These are phyloP conservation scores for Claviceps citrina DNA, from an alignment of 2,329 filamentous ascomycete species.

Conservation along the genomic window DNA sequence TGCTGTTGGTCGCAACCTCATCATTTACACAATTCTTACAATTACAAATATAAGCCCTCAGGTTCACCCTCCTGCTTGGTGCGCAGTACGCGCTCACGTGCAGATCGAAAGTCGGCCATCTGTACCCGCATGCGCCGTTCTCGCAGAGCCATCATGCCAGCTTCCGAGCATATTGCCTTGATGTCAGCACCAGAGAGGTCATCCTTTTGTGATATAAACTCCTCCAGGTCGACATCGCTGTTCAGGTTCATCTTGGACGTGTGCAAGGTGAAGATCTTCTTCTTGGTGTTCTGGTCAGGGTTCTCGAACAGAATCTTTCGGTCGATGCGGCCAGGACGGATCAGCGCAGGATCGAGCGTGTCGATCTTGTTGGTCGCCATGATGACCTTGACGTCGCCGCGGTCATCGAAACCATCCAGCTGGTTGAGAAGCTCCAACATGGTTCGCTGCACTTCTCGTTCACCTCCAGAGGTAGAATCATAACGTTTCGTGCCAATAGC, in stretches of 20 bases:
- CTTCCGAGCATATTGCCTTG: slow-evolving; percentile 96
- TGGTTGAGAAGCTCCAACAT: slow-evolving; percentile 98
- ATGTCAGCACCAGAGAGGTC: slow-evolving; percentile 95
- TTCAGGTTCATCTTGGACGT: slow-evolving; percentile 97
- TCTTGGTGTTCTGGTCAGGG: slow-evolving; percentile 67
- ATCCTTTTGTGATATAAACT: slow-evolving; percentile 97
- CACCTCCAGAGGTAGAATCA: slow-evolving; percentile 90
- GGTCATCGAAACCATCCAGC: slow-evolving; percentile 95
- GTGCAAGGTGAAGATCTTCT: slow-evolving; percentile 97
- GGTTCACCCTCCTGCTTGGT: slow-evolving; percentile 98
- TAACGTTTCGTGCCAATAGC: slow-evolving; percentile 98
- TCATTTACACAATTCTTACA: slow-evolving; percentile 11
- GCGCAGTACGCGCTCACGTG: slow-evolving; percentile 85
- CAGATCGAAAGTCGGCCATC: slow-evolving; percentile 93
- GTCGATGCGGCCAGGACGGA: slow-evolving; percentile 93
- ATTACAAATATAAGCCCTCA: slow-evolving; percentile 93
- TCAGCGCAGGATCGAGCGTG: slow-evolving; percentile 85
- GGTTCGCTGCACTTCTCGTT: slow-evolving; percentile 92
- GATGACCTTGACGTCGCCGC: slow-evolving; percentile 97
- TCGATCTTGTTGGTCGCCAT: slow-evolving; percentile 99
- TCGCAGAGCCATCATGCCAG: slow-evolving; percentile 81
- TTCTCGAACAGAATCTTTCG: slow-evolving; percentile 76
- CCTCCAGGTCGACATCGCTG: slow-evolving; percentile 93
- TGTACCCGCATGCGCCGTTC: slow-evolving; percentile 96
- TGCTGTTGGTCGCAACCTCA: background rate